Conservation (phyloP, 768 basidiomycete genomes). For the Lactarius hengduanensis region DNA sequence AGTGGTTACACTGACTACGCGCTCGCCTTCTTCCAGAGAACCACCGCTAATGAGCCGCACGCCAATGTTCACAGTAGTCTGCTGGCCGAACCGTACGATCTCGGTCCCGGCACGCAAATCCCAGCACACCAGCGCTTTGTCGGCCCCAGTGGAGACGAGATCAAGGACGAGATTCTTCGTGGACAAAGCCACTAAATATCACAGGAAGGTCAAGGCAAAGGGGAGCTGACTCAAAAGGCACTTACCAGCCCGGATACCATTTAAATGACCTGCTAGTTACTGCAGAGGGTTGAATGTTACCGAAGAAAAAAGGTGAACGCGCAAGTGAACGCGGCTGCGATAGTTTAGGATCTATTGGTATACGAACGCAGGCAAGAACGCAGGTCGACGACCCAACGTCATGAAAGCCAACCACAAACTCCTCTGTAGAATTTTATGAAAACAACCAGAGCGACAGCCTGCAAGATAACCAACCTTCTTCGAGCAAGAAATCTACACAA, state of each 20-base stretch:
- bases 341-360: constrained; percentile 7
- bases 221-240: not conserved
- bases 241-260: constrained; percentile 71
- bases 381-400: constrained; percentile 68
- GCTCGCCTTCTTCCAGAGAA: constrained; percentile 58
- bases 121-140: constrained; percentile 80
- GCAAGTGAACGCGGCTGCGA: constrained; percentile 78
- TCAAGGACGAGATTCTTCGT: constrained; percentile 82
- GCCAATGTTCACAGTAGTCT: constrained; percentile 88
- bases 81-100: constrained; percentile 88
- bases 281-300: constrained; percentile 81
- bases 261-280: constrained; percentile 81
- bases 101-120: constrained; percentile 88
- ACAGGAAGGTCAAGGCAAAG: not conserved
- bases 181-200: constrained; percentile 63
- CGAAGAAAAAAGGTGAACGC: constrained; percentile 86
- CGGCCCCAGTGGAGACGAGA: constrained; percentile 80
- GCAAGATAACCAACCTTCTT: constrained; percentile 55
- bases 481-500: constrained; percentile 81
- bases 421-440: constrained; percentile 47
- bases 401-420: constrained; percentile 90
- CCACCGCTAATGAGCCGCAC: constrained; percentile 73
- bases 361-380: not conserved
- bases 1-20: constrained; percentile 87
- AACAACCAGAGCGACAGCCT: constrained; percentile 3